Evolutionary conservation across 768 basidiomycete species (phyloP).

Genomic region (Suillus cothurnatus): DNA sequence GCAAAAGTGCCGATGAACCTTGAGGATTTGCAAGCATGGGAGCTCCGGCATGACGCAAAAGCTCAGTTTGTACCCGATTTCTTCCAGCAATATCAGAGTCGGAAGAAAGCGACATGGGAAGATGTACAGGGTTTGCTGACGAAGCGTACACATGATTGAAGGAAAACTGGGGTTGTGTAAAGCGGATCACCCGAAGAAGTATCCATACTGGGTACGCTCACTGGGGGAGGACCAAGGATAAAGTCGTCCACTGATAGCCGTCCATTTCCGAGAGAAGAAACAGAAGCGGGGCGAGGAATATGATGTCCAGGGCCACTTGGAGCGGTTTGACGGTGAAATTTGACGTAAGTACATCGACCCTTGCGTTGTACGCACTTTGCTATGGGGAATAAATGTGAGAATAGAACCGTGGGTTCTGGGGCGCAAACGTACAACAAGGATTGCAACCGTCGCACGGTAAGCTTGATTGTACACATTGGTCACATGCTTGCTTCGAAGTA

Average conservation of each 20-base stretch:
- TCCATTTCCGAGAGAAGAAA: slow-evolving; percentile 27
- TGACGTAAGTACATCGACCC: slow-evolving; percentile 75
- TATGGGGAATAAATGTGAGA: slow-evolving; percentile 29
- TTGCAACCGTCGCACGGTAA: slow-evolving; percentile 80
- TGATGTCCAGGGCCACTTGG: slow-evolving; percentile 74
- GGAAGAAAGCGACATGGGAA: slow-evolving; percentile 22
- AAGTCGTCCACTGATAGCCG: slow-evolving; percentile 44
- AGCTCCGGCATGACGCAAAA: slow-evolving; percentile 38
- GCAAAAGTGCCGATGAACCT: slow-evolving; percentile 13
- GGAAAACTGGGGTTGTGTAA: slow-evolving; percentile 34
- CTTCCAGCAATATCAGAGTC: slow-evolving; percentile 47
- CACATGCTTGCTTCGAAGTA: slow-evolving; percentile 82
- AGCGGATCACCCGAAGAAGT: slow-evolving; percentile 30
- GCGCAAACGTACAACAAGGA: slow-evolving; percentile 63
- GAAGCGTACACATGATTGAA: slow-evolving; percentile 26
- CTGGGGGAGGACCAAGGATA: slow-evolving; percentile 41
- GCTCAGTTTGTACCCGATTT: slow-evolving; percentile 49
- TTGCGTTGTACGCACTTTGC: slow-evolving; percentile 78
- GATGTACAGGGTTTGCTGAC: slow-evolving; percentile 21
- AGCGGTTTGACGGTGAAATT: slow-evolving; percentile 82
- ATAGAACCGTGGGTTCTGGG: slow-evolving; percentile 9
- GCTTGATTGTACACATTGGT: slow-evolving; percentile 77
- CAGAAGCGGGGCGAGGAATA: slow-evolving; percentile 38
- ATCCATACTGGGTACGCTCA: slow-evolving; percentile 33
- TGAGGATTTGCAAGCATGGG: slow-evolving; percentile 13